Evolutionary conservation across 345 rosid species (phyloP), one percentile per base, ranked within the genome.

Genomic region (Salix koriyanagi): DNA sequence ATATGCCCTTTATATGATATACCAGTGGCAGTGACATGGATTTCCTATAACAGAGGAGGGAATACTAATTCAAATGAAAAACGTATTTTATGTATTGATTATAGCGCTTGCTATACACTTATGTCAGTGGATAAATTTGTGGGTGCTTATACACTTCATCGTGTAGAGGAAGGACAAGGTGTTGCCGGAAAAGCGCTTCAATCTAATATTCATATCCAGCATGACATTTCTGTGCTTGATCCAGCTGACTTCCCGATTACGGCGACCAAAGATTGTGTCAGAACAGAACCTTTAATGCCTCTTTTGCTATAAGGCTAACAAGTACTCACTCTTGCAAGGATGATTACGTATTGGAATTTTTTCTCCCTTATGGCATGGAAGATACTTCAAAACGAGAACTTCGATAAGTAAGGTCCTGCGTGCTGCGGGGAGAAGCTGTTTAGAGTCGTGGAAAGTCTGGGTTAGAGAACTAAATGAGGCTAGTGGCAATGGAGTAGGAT

Each of bases 101-200:
- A 14, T 64, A 64, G 4, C 0, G 67, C 37, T 64, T 64, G 37
- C 36, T 64, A 64, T 28, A 7, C 0, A 32, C 5, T 13, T 64
- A 0, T 0, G 1, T 26, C 0, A 1, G 1, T 6, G n/a, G n/a
- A 5, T 5, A 3, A 1, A 0, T 52, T 0, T 19, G 10, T 52
- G 58, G 9, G 1, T 13, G 37, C 0, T 5, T 13, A 16, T 64
- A 21, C 37, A 25, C 2, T 0, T 1, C 8, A 14, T 14, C 37
- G 0, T 64, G 21, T 64, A 0, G 4, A 64, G 67, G 37, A 64
- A 64, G 67, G 67, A 7, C 1, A 26, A 64, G 67, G 37, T 13
- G 0, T 64, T 11, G 37, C 67, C 9, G 67, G 21, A 64, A 64
- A 64, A 64, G 37, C 37, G 6, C 37, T 64, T 13, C 67, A 28